These are phyloP conservation scores for Lyophyllum atratum DNA, from an alignment of 768 basidiomycete species.

Conservation along the genomic window DNA sequence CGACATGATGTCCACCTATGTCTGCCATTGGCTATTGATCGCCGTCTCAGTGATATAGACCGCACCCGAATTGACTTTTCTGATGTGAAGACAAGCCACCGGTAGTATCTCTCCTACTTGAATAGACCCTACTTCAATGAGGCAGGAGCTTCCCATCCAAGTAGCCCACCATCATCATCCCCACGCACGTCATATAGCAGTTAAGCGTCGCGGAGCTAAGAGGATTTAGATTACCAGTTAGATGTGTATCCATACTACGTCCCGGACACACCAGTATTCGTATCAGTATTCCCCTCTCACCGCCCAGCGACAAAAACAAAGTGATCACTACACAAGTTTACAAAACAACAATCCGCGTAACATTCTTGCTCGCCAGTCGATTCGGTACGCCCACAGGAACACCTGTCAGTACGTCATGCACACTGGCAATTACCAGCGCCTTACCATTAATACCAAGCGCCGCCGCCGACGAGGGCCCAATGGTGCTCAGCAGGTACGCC, in stretches of 20 bases:
- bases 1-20: too few relatives aligned
- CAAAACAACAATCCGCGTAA: too few relatives aligned
- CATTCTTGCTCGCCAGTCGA: not conserved
- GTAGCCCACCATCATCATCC: not conserved
- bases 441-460: too few relatives aligned
- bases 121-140: not conserved
- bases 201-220: not conserved
- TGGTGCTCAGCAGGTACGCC: not conserved
- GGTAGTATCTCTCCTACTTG: not conserved
- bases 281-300: too few relatives aligned
- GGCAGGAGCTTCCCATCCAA: not conserved
- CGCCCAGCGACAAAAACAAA: too few relatives aligned
- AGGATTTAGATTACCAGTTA: not conserved
- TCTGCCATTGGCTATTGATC: not conserved
- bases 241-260: too few relatives aligned
- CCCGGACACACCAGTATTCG: too few relatives aligned
- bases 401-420: not conserved
- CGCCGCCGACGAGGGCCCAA: not conserved
- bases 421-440: not conserved
- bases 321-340: too few relatives aligned
- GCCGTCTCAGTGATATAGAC: too few relatives aligned
- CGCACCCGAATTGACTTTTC: too few relatives aligned
- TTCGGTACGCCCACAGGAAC: not conserved
- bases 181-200: not conserved
- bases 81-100: not conserved